Evolutionary conservation across 2,329 filamentous ascomycete genomes (phyloP), one percentile per base, ranked within the genome.

Genomic region (Talaromyces sp.): DNA sequence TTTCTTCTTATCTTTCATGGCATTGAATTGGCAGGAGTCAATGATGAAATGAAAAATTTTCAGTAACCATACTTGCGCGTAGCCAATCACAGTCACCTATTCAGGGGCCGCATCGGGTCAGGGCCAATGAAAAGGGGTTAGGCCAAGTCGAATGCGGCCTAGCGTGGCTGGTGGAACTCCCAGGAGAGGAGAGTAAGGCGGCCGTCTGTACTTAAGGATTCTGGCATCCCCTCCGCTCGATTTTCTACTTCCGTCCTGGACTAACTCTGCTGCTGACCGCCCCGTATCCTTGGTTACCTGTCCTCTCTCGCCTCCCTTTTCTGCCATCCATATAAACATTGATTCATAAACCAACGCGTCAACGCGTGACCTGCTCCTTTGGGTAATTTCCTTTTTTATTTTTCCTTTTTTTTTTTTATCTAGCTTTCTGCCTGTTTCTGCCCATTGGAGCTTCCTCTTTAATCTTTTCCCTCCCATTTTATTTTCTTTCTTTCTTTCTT

Each of bases 181-280:
- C 50, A 50, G 40, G 46, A 52, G 47, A 35, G 47, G 48, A 51
- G 50, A 39, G 51, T 47, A 51, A 59, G 47, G 51, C 55, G 44
- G 40, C 52, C 48, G 53, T 56, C 57, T 52, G 62, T 64, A 64
- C 62, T 64, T 64, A 64, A 64, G 62, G 57, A 62, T 59, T 63
- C 59, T 61, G 53, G 57, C 58, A 54, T 60, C 60, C 61, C 60
- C 62, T 56, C 58, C 54, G 55, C 54, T 53, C 43, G 42, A 49
- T 60, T 58, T 57, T 62, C 51, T 60, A 54, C 58, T 60, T 60
- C 58, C 52, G 57, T 61, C 56, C 56, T 55, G 52, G 48, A 54
- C 33, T 43, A 50, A 52, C 47, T 55, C 53, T 53, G 53, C 50
- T 60, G 54, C 54, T 52, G 54, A 60, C 56, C 55, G 51, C 55